These are phyloP conservation scores for Penicillium diatomitis DNA, from an alignment of 495 filamentous ascomycete genomes.

Conservation along the genomic window DNA sequence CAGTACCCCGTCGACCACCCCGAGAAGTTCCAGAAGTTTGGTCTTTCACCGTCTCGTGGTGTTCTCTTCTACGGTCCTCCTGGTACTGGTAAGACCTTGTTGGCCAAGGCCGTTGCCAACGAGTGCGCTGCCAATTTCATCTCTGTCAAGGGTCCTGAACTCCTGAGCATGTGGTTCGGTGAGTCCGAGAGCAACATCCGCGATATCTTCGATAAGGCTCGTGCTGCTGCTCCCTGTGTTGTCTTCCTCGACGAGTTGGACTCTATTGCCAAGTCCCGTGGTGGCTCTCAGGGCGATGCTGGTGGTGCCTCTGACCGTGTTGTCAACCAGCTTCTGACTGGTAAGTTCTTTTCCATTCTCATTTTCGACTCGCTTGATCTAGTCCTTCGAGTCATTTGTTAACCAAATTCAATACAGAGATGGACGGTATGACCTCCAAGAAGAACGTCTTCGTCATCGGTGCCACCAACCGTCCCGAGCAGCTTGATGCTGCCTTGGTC, in stretches of 20 bases:
- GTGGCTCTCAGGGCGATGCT: conserved; percentile 92
- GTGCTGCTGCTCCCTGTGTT: conserved; percentile 94
- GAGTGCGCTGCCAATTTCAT: conserved; percentile 99
- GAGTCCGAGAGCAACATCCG: conserved; percentile 99
- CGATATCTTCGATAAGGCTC: conserved; percentile 99
- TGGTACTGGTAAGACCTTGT: conserved; percentile 99
- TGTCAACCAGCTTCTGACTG: conserved; percentile 97
- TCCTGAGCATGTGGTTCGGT: conserved; percentile 99
- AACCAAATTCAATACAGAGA: conserved; percentile 59
- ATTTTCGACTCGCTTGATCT: background rate
- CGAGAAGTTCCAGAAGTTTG: conserved; percentile 99
- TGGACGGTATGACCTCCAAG: conserved; percentile 99
- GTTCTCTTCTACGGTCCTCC: conserved; percentile 97
- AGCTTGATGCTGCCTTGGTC: conserved; percentile 94
- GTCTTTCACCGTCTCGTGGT: conserved; percentile 94
- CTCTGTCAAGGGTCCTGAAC: conserved; percentile 94
- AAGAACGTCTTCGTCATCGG: conserved; percentile 99
- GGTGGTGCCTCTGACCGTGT: conserved; percentile 98
- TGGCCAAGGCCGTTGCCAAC: conserved; percentile 98
- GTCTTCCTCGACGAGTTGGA: conserved; percentile 99
- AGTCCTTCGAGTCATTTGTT: background rate
- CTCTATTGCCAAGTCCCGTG: conserved; percentile 98
- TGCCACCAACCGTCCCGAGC: conserved; percentile 96
- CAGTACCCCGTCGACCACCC: conserved; percentile 99
- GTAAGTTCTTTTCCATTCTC: conserved; percentile 41